Evolutionary conservation across 257 asterid species (phyloP).

Genomic region (Nicotiana otophora): DNA sequence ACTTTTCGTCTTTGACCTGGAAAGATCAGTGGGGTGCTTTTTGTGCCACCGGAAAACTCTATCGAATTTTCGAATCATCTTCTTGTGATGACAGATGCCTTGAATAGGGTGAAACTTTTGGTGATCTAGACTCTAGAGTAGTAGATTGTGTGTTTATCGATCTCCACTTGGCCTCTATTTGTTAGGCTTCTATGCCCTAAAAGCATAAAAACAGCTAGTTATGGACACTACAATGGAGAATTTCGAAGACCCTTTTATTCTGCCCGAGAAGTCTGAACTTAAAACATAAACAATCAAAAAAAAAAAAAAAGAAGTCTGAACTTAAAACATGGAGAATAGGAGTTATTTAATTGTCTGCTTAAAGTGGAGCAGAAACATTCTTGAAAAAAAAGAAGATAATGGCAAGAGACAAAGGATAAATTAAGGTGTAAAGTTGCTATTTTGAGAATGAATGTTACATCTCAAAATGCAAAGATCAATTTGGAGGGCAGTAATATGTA

Average conservation of each 20-base stretch:
- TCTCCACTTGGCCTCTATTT: not conserved
- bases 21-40: not conserved
- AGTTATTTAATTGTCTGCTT: not conserved
- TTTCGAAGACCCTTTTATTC: not conserved
- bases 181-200: not conserved
- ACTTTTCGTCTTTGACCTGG: not conserved
- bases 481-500: not conserved
- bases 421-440: not conserved
- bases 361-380: not conserved
- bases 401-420: not conserved
- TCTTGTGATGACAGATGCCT: not conserved
- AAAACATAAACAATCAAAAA: no score
- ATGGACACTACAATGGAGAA: not conserved
- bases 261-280: not conserved
- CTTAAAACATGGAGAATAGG: not conserved
- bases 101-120: not conserved
- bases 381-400: not conserved
- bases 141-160: not conserved
- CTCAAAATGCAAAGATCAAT: not conserved
- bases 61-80: not conserved
- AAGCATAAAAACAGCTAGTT: not conserved
- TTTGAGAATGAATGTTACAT: not conserved
- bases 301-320: no score
- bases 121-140: not conserved
- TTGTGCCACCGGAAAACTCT: not conserved